Evolutionary conservation across 1,284 basidiomycete species (phyloP).

Genomic region (Ceratobasidium sp.): DNA sequence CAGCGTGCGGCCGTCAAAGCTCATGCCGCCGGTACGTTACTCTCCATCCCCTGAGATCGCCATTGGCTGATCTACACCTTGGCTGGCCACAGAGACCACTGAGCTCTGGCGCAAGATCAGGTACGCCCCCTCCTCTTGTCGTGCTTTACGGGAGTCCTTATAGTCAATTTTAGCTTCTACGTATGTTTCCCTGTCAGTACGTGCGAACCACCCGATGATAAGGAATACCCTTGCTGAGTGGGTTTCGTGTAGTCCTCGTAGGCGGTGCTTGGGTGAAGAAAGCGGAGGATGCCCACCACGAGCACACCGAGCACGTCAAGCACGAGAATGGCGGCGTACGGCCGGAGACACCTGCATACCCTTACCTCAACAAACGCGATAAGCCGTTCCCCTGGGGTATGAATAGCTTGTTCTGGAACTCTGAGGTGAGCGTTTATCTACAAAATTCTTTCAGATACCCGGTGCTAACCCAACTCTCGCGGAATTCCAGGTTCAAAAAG

Average conservation of each 20-base stretch:
- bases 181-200: conserved; percentile 74
- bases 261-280: conserved; percentile 80
- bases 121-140: conserved; percentile 57
- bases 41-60: conserved; percentile 19
- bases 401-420: conserved; percentile 85
- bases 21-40: conserved; percentile 73
- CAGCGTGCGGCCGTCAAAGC: conserved; percentile 70
- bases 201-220: conserved; percentile 49
- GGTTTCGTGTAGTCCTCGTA: conserved; percentile 65
- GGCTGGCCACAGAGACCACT: conserved; percentile 68
- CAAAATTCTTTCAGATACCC: neutral
- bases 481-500: conserved; percentile 42
- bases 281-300: conserved; percentile 78
- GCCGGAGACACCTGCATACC: conserved; percentile 76
- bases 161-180: conserved; percentile 68
- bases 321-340: conserved; percentile 83
- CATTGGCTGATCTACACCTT: conserved; percentile 42
- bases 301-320: conserved; percentile 65
- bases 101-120: conserved; percentile 89
- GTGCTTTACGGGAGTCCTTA: conserved; percentile 19
- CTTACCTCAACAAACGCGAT: conserved; percentile 79
- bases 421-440: conserved; percentile 64
- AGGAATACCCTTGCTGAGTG: conserved; percentile 53
- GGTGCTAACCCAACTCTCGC: neutral
- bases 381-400: conserved; percentile 86